Percentiles rank a stretch among this genome's conserved stretches.
phyloP scores from a whole-genome alignment of 2,329 filamentous ascomycete species.

The Alternaria dauci region DNA sequence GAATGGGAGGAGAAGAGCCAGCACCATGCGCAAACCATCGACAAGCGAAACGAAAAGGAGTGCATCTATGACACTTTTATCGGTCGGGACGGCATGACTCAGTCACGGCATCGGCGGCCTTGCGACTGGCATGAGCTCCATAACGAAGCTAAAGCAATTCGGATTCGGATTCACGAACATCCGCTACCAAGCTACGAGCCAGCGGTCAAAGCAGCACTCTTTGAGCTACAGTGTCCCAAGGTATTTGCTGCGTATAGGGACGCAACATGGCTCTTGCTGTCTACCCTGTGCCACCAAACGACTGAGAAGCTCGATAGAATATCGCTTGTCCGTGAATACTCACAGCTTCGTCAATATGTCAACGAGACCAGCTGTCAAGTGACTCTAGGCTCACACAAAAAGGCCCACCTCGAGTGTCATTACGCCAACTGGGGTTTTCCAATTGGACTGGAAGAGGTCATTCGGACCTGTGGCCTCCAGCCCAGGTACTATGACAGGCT shows the following conservation, averaged over 20 bases:
- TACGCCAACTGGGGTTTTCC: constrained; percentile 56
- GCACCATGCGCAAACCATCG: constrained; percentile 9
- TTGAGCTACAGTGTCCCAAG: constrained; percentile 61
- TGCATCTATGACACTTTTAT: constrained; percentile 45
- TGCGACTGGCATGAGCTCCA: constrained; percentile 59
- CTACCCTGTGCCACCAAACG: constrained; percentile 41
- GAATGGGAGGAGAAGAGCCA: constrained; percentile 50
- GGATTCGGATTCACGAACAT: constrained; percentile 60
- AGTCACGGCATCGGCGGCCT: constrained; percentile 22
- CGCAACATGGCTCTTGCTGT: constrained; percentile 60
- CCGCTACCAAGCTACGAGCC: constrained; percentile 54
- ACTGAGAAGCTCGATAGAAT: constrained; percentile 15
- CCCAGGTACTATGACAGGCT: constrained; percentile 59
- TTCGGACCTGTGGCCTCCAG: constrained; percentile 57
- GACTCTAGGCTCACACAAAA: constrained; percentile 57
- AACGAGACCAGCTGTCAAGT: constrained; percentile 28
- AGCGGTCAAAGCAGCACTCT: constrained; percentile 57
- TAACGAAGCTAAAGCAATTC: constrained; percentile 50
- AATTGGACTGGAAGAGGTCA: constrained; percentile 53
- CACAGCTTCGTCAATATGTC: constrained; percentile 39
- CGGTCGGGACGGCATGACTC: constrained; percentile 14
- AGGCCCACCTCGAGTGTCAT: constrained; percentile 60
- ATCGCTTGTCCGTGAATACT: constrained; percentile 44
- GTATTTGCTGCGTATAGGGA: constrained; percentile 61
- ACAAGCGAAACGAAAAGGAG: constrained; percentile 40